A percentile compares a stretch with the other conserved stretches of the same genome.
phyloP scores from a whole-genome alignment of 2,329 filamentous ascomycete genomes.

The Didymella pinodella region DNA sequence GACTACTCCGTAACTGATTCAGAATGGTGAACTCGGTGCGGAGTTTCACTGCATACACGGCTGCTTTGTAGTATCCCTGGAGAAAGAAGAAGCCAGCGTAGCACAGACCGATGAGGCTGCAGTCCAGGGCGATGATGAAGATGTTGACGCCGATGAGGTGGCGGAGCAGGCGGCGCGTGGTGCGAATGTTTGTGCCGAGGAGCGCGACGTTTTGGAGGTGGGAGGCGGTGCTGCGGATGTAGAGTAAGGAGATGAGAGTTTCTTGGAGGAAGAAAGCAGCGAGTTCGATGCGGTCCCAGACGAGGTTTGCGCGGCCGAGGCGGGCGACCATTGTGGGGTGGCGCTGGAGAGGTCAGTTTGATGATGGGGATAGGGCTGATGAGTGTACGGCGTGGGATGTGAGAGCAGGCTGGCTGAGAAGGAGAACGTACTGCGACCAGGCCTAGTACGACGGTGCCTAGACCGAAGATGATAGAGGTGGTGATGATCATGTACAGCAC shows the following conservation, averaged over 20 bases:
- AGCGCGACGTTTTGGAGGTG: slow-evolving; percentile 42
- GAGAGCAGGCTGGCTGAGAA: too few relatives aligned
- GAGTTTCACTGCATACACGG: slow-evolving; percentile 56
- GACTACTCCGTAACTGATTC: slow-evolving; percentile 41
- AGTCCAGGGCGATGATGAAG: slow-evolving; percentile 52
- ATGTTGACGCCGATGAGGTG: slow-evolving; percentile 52
- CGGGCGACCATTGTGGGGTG: slow-evolving; percentile 22
- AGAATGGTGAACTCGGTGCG: slow-evolving; percentile 63
- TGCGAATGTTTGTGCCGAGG: slow-evolving; percentile 24
- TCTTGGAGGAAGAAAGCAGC: slow-evolving; percentile 53
- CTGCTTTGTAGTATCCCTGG: slow-evolving; percentile 50
- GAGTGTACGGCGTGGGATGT: too few relatives aligned
- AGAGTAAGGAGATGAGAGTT: slow-evolving; percentile 51
- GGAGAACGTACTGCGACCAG: slow-evolving; percentile 55
- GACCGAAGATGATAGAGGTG: slow-evolving; percentile 61
- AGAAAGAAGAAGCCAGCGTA: slow-evolving; percentile 51
- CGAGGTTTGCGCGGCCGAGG: slow-evolving; percentile 22
- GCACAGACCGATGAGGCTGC: slow-evolving; percentile 50
- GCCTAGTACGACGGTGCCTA: slow-evolving; percentile 61
- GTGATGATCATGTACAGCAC: slow-evolving; percentile 64
- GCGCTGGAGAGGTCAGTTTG: slow-evolving; percentile 24
- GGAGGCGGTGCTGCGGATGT: slow-evolving; percentile 60
- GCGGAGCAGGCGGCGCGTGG: slow-evolving; percentile 27
- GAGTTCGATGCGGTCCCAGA: slow-evolving; percentile 53
- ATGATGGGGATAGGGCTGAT: too few relatives aligned